Base-by-base conservation (phyloP, 139 green algal species). In the Chlamydomonas asymmetrica region DNA sequence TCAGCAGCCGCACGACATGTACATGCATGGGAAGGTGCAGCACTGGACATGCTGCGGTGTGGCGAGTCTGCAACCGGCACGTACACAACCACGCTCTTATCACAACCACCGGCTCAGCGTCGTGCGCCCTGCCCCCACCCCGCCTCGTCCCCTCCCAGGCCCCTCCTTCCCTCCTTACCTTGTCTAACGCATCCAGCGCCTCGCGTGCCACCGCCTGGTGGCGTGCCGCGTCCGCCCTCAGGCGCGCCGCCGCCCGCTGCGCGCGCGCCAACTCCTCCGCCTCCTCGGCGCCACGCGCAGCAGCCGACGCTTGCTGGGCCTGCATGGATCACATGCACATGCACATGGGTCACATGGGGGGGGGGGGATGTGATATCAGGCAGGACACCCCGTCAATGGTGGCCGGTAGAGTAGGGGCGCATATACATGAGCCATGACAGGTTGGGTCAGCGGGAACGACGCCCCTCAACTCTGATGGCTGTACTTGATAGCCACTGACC, bases 181-280 rank as follows among this genome's bases (percentile, higher is more conserved):
- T 71, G 22, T 82, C 68, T 39, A 79, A 32, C 25, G 80, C 69
- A 1, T 31, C 29, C 40, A 66, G 20, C 10, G 63, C 62, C 27
- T 31, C 66, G 25, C 60, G 48, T 18, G 82, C 49, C 23, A 71
- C 39, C 16, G 49, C 52, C 25, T 86, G 75, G 9, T 69, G 73
- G 25, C 62, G 63, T 0, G 57, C 66, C 74, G 84, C 25, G 9
- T 87, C 77, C 1, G 63, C 59, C 27, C 71, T 40, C 54, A 87
- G 69, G n/a, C 74, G 49, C 16, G 29, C n/a, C 4, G 39, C 37
- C 8, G 39, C 31, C 6, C 73, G 67, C 31, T 37, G 22, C 60
- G 74, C 52, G 40, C 70, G 62, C 64, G 81, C 78, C 60, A 80
- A 18, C 48, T 81, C 78, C 34, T 72, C 75, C 31, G 43, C 75